Percentiles rank a stretch among this genome's conserved stretches.
These are phyloP conservation scores for Claviceps monticola DNA, from an alignment of 2,329 filamentous ascomycete genomes.

Conservation along the genomic window DNA sequence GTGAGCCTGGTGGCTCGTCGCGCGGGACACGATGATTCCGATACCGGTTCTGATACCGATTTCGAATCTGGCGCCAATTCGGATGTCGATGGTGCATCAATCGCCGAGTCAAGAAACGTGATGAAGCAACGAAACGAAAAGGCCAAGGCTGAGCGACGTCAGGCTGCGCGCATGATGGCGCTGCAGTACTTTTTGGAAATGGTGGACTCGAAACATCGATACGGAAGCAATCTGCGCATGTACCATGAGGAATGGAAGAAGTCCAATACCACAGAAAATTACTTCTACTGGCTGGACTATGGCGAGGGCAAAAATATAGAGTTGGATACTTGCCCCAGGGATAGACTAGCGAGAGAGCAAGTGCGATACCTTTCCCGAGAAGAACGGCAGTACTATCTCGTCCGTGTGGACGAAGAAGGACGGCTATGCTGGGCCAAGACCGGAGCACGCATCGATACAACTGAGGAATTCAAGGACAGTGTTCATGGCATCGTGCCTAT, in stretches of 20 bases:
- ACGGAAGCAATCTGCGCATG: constrained; percentile 65
- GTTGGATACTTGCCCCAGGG: constrained; percentile 56
- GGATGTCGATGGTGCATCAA: constrained; percentile 12
- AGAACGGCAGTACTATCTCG: constrained; percentile 69
- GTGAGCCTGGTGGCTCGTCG: constrained; percentile 55
- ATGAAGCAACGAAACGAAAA: constrained; percentile 28
- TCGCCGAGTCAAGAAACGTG: constrained; percentile 25
- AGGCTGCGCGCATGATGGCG: constrained; percentile 66
- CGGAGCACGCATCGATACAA: constrained; percentile 62
- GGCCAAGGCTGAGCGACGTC: constrained; percentile 42
- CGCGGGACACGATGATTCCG: constrained; percentile 53
- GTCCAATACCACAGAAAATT: constrained; percentile 66
- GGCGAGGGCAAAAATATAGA: constrained; percentile 62
- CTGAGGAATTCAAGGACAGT: constrained; percentile 62
- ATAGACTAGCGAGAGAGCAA: constrained; percentile 60
- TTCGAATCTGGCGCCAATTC: constrained; percentile 24
- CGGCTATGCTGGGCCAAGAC: constrained; percentile 82
- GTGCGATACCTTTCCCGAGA: constrained; percentile 75
- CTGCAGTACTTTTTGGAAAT: constrained; percentile 76
- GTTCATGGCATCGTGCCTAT: constrained; percentile 56
- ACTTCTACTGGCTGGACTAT: constrained; percentile 86
- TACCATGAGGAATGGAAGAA: constrained; percentile 82
- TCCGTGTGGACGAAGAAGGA: constrained; percentile 60
- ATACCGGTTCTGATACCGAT: constrained; percentile 34
- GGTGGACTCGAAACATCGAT: constrained; percentile 76